Percentiles rank a stretch among this genome's conserved stretches.
phyloP scores from a whole-genome alignment of 2,329 filamentous ascomycete genomes.

The Cladosporium sp. region DNA sequence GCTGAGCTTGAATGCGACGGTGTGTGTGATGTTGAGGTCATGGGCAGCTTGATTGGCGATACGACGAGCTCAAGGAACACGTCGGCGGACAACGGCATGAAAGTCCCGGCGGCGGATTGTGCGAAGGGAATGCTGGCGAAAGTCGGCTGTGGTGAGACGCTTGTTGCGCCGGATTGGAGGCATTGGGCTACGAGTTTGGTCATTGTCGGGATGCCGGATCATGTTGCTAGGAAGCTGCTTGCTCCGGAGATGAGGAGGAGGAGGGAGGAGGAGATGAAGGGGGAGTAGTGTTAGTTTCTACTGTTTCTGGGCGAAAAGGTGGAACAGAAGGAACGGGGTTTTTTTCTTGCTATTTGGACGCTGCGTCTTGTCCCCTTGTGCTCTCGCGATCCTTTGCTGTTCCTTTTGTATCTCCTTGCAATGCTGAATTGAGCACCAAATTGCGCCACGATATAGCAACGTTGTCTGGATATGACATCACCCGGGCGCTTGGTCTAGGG shows the following conservation, averaged over 20 bases:
- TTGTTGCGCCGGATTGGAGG: slow-evolving; percentile 16
- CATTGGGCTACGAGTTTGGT: slow-evolving; percentile 3
- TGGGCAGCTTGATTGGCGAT: slow-evolving; percentile 18
- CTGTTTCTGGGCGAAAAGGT: no score
- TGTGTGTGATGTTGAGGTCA: slow-evolving; percentile 32
- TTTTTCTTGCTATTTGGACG: background rate
- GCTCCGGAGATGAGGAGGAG: slow-evolving; percentile 4
- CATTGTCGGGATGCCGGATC: slow-evolving; percentile 2
- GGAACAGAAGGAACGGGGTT: no score
- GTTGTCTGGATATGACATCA: no score
- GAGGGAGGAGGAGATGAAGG: slow-evolving; percentile 10
- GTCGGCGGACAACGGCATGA: slow-evolving; percentile 13
- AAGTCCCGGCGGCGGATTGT: slow-evolving; percentile 11
- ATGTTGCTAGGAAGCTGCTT: slow-evolving; percentile 4
- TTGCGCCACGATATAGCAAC: no score
- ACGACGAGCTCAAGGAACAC: slow-evolving; percentile 12
- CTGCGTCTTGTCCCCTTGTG: no score
- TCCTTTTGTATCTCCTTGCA: no score
- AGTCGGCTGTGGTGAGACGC: slow-evolving; percentile 15
- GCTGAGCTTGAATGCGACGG: slow-evolving; percentile 40
- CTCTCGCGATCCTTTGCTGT: no score
- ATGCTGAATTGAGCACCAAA: no score
- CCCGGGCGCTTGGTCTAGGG: no score
- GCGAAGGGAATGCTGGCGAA: slow-evolving; percentile 15
- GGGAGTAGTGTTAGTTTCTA: no score